Evolutionary conservation across 2,329 filamentous ascomycete species (phyloP), one percentile per base, ranked within the genome.

Genomic region (Cladorrhinum sp.): DNA sequence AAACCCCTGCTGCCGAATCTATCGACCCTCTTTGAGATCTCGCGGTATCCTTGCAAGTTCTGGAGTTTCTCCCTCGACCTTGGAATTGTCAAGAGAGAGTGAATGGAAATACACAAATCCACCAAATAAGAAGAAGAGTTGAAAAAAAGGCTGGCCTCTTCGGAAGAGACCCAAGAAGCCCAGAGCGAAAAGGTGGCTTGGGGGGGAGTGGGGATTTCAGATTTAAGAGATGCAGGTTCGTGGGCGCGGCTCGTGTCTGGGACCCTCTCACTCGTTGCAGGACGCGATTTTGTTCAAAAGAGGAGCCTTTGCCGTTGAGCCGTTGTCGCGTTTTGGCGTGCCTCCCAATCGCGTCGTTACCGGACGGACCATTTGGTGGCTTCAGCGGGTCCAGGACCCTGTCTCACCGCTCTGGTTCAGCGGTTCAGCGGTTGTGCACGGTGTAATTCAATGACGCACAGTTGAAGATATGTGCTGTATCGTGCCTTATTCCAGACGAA

Each of bases 161-260:
- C 58, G 60, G 62, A 65, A 60, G 66, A 66, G 65, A 64, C 63
- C 70, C 63, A 48, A 62, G 62, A 51, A 58, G 60, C 61, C n/a
- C 55, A 62, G 21, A 10, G 18, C 5, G 21, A 24, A 46, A 28
- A 51, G n/a, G 54, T 49, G 39, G 39, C 54, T 49, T 33, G 23
- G 54, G 39, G 61, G 60, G 57, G 56, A 61, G 64, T 64, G 64
- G 68, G 65, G 64, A 65, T 64, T 62, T 69, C 59, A 55, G 67
- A 68, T 72, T 71, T 71, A 69, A 70, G 65, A 69, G 66, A 62
- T 65, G 68, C 64, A 67, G 53, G 59, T 52, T 55, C 61, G 60
- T 60, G 66, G 66, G 56, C 66, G 63, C 58, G 64, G 64, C 58
- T 20, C 63, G 62, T 67, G 67, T 66, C 62, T 60, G 64, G 65